Evolutionary conservation across 2,329 filamentous ascomycete species (phyloP), one percentile per base, ranked within the genome.

Genomic region (Alternaria triticina): DNA sequence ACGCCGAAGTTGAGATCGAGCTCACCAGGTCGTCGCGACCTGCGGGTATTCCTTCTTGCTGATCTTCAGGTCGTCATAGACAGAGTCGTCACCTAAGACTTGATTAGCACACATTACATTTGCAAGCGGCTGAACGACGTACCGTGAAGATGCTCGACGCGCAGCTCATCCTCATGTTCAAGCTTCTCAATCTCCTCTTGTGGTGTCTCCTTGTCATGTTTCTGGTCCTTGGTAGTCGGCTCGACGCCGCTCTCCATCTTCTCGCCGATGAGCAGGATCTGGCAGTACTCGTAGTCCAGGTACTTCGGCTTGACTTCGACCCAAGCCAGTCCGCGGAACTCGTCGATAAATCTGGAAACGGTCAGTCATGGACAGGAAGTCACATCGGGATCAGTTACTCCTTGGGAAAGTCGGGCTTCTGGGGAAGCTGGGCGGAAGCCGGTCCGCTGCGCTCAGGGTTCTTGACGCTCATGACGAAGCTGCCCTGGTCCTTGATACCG

Each of bases 251-350:
- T 87, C 0, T 87, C 83, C 23, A 80, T 82, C 1, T 86, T 86
- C 71, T 93, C 89, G 7, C 94, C 93, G 47, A 97, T 90, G 60
- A 97, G 84, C 10, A 97, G 81, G 57, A 97, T 86, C 74, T 97
- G 92, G 0, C 91, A 87, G 68, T 92, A 91, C 33, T 85, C 85
- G 74, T 92, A 93, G 70, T 95, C 86, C 4, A 97, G 83, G 69
- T 94, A 89, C 61, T 91, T 87, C 0, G 93, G 91, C 68, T 90
- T 84, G 1, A 92, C 84, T 0, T 92, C 88, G 59, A 89, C 85
- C 94, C 94, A 97, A 47, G 91, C 88, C 3, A 91, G 84, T 7
- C 87, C 85, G 15, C 86, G 82, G 73, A 97, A 97, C 64, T 92
- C 90, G 3, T 93, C 86, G 28, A 89, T 83, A 22, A 96, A 83